Conservation (phyloP, 305 asterid genomes). For the Fraxinus platypoda region DNA sequence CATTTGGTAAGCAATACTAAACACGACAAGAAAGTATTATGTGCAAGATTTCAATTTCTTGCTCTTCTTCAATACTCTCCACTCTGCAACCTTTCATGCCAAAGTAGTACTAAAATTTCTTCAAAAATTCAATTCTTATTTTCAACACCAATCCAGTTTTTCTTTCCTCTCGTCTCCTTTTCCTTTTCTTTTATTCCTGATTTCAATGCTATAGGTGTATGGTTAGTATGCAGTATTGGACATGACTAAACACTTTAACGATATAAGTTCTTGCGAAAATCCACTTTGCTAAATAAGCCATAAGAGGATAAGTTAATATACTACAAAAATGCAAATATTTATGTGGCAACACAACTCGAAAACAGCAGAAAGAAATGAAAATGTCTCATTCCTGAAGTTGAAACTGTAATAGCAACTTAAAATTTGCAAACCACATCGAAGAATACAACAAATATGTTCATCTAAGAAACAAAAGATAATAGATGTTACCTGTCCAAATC, state of each 20-base stretch:
- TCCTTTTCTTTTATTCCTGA: not conserved
- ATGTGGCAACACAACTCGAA: not conserved
- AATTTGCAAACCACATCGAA: not conserved
- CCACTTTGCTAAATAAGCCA: not conserved
- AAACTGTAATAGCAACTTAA: not conserved
- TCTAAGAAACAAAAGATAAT: not conserved
- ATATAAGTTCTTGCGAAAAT: too few species aligned
- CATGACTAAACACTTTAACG: not conserved
- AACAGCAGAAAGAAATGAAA: not conserved
- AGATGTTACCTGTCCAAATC: slow-evolving; percentile 82
- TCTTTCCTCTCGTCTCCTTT: not conserved
- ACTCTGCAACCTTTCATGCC: not conserved
- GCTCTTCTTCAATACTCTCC: not conserved
- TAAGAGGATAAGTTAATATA: too few species aligned
- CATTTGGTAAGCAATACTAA: not conserved
- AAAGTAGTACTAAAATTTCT: not conserved
- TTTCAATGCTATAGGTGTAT: not conserved
- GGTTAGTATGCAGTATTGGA: not conserved
- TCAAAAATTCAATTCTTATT: not conserved
- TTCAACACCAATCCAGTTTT: not conserved
- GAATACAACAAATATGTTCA: not conserved
- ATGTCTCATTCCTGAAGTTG: not conserved
- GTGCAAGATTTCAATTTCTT: not conserved
- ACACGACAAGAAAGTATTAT: not conserved
- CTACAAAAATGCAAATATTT: too few species aligned